Evolutionary conservation across 2,329 filamentous ascomycete genomes (phyloP).

Genomic region (Fusarium papillatum): DNA sequence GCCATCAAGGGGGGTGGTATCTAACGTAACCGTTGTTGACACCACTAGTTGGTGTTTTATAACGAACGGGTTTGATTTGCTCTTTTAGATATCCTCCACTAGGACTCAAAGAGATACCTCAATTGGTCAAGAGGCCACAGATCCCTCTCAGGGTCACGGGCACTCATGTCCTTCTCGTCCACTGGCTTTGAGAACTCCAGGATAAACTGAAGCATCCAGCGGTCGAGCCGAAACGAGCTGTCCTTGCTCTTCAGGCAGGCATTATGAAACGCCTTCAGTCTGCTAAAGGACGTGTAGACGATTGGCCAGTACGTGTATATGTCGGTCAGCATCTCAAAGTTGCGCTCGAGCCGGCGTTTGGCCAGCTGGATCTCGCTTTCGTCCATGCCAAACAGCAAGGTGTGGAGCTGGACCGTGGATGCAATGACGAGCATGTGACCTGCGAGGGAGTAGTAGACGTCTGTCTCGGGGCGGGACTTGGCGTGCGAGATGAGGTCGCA

Average conservation of each 20-base stretch:
- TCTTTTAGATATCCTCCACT: neutral
- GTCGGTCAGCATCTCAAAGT: constrained; percentile 57
- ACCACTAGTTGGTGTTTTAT: neutral
- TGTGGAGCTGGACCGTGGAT: constrained; percentile 61
- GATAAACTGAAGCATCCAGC: constrained; percentile 22
- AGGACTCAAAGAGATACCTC: neutral
- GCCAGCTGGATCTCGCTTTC: constrained; percentile 49
- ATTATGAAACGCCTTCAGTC: constrained; percentile 15
- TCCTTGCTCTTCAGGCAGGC: constrained; percentile 10
- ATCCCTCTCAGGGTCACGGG: neutral
- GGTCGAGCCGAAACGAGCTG: constrained; percentile 10
- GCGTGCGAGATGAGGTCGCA: constrained; percentile 56
- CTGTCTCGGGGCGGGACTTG: constrained; percentile 51
- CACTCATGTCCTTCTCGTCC: neutral
- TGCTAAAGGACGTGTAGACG: constrained; percentile 2
- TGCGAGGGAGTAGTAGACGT: constrained; percentile 55
- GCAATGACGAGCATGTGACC: constrained; percentile 61
- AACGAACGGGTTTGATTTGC: neutral
- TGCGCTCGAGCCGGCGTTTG: constrained; percentile 53
- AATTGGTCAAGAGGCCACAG: neutral
- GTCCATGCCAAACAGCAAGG: constrained; percentile 55
- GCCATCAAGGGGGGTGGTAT: neutral
- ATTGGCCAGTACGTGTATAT: constrained; percentile 56
- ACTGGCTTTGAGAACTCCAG: constrained; percentile 6
- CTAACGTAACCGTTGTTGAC: neutral